Base-by-base conservation (phyloP, 1,284 basidiomycete species). In the Irpex lacteus region DNA sequence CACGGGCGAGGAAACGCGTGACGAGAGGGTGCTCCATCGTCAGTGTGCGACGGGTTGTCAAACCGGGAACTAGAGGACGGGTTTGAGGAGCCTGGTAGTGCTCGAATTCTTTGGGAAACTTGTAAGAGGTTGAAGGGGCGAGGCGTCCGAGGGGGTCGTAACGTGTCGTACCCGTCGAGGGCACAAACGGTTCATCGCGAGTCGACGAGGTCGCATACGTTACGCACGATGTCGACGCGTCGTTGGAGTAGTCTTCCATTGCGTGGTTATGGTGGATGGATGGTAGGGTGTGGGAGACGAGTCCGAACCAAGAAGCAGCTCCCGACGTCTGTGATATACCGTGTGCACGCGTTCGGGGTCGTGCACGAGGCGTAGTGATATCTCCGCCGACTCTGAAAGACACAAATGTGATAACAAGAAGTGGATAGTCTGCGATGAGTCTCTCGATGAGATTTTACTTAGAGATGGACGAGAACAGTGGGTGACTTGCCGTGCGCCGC, bases 21-120 rank as follows among this genome's bases (percentile, higher is more conserved):
- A 72, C 71, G 64, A 70, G 53, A n/a, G 70, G 70, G 64, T 72
- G 70, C 49, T 66, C 62, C n/a, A 62, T 62, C 36, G 71, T 72
- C 38, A 70, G 60, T 13, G 64, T 63, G 49, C 68, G 66, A 26
- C 68, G 64, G 32, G 62, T 57, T 21, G 67, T 68, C 6, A 72
- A 63, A 58, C 71, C 71, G 0, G 68, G 68, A 21, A 32, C 56
- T 55, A 70, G 56, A 53, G 68, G 66, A 64, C 32, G 59, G 38
- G 15, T 61, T 59, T 38, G 52, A 11, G n/a, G 47, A 36, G 18
- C 44, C 21, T 21, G 60, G 60, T 4, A 40, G 55, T 3, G 47
- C 32, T 7, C 1, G 68, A 4, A 60, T 26, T 47, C 19, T 36
- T 49, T 19, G 5, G 53, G 52, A 15, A 18, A 59, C 44, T n/a